Evolutionary conservation across 1,284 basidiomycete species (phyloP).

Genomic region (Trichosporon coremiiforme): DNA sequence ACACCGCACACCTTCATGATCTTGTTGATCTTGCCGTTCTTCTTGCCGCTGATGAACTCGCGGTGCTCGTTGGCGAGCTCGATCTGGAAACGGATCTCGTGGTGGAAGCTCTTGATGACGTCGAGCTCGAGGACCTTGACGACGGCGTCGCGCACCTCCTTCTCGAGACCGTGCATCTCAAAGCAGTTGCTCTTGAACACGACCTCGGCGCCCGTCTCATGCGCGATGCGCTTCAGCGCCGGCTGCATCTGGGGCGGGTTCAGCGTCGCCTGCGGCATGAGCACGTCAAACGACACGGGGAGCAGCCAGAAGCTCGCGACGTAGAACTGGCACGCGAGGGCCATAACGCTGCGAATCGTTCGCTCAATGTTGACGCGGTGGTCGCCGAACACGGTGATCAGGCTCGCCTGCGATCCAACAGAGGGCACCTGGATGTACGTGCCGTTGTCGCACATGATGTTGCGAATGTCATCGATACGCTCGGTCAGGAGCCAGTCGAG

Average conservation of each 20-base stretch:
- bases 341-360: constrained; percentile 93
- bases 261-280: constrained; percentile 73
- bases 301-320: constrained; percentile 95
- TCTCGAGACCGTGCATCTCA: constrained; percentile 94
- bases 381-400: constrained; percentile 93
- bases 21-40: constrained; percentile 98
- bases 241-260: constrained; percentile 82
- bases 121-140: constrained; percentile 86
- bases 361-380: constrained; percentile 93
- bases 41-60: constrained; percentile 97
- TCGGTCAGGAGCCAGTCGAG: constrained; percentile 98
- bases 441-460: constrained; percentile 93
- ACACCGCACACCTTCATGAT: constrained; percentile 95
- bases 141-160: constrained; percentile 84
- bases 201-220: constrained; percentile 85
- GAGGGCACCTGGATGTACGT: constrained; percentile 93
- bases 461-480: constrained; percentile 83
- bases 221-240: constrained; percentile 82
- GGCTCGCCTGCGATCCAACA: constrained; percentile 69
- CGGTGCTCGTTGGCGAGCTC: constrained; percentile 97
- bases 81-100: constrained; percentile 97
- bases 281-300: constrained; percentile 87
- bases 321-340: constrained; percentile 92
- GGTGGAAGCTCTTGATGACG: constrained; percentile 83
- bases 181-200: constrained; percentile 98